Evolutionary conservation across 495 filamentous ascomycete species (phyloP).

Genomic region (Pseudoneurospora amorphoporcata): DNA sequence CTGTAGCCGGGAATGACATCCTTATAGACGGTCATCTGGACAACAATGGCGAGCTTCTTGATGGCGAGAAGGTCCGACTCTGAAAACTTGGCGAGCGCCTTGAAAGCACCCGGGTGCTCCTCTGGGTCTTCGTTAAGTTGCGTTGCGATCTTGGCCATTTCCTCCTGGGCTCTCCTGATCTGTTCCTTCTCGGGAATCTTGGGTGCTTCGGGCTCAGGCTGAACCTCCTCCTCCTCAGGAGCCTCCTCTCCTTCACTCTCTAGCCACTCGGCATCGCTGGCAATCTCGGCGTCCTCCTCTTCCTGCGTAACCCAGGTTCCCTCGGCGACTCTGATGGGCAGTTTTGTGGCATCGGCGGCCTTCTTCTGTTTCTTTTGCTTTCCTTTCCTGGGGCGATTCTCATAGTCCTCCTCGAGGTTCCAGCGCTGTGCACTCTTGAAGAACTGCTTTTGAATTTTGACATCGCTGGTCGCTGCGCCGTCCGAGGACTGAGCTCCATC

Average conservation of each 20-base stretch:
- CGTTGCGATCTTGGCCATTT: constrained; percentile 71
- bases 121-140: constrained; percentile 88
- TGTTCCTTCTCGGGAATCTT: constrained; percentile 64
- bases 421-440: constrained; percentile 47
- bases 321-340: constrained; percentile 77
- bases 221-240: constrained; percentile 25
- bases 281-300: constrained; percentile 33
- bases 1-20: constrained; percentile 94
- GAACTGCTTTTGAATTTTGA: constrained; percentile 33
- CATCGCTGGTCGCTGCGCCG: constrained; percentile 13
- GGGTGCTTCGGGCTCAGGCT: constrained; percentile 40
- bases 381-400: constrained; percentile 61
- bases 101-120: constrained; percentile 71
- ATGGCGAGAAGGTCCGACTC: constrained; percentile 59
- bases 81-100: constrained; percentile 64
- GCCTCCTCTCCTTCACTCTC: constrained; percentile 34
- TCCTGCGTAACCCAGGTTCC: constrained; percentile 50
- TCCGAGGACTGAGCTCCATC: constrained; percentile 19
- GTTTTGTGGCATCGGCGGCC: constrained; percentile 20
- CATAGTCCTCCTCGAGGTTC: constrained; percentile 90
- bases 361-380: constrained; percentile 63
- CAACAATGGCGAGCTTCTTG: constrained; percentile 71
- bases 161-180: constrained; percentile 80
- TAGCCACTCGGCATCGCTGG: constrained; percentile 47
- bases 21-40: constrained; percentile 85